A percentile compares a stretch with the other conserved stretches of the same genome.
These are phyloP conservation scores for Umbilicus rupestris DNA, from an alignment of 164 flowering plant species.

Conservation along the genomic window DNA sequence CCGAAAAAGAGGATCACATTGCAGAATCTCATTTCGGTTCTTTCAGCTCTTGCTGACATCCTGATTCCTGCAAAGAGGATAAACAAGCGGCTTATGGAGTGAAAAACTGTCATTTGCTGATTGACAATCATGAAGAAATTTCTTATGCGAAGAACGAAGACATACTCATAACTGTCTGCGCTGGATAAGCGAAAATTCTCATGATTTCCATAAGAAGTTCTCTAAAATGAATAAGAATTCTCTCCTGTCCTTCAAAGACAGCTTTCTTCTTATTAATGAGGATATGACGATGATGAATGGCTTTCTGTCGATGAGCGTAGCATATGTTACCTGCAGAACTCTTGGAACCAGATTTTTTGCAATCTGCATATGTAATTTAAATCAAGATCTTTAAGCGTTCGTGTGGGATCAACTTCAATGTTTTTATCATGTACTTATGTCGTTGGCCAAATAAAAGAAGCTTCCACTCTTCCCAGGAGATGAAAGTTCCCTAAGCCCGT, in stretches of 20 bases:
- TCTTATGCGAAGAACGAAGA: background rate
- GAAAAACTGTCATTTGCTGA: background rate
- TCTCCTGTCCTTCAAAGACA: constrained; percentile 6
- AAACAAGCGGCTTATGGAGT: too few relatives aligned
- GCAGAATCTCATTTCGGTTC: constrained; percentile 10
- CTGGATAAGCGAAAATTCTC: constrained; percentile 6
- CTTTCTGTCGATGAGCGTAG: background rate
- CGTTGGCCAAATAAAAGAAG: constrained; percentile 78
- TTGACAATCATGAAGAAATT: background rate
- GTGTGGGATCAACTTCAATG: constrained; percentile 52
- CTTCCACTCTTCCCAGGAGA: constrained; percentile 98
- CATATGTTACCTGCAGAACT: constrained; percentile 33
- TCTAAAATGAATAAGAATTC: constrained; percentile 7
- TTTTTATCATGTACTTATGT: constrained; percentile 80
- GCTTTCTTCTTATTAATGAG: background rate
- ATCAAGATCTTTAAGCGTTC: constrained; percentile 54
- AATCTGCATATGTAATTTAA: constrained; percentile 39
- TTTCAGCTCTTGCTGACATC: constrained; percentile 8
- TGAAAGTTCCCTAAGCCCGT: constrained; percentile 89
- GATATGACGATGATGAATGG: background rate
- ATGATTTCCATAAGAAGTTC: background rate
- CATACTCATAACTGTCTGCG: constrained; percentile 1
- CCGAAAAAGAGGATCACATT: constrained; percentile 29
- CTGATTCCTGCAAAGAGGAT: constrained; percentile 6
- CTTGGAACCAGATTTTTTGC: constrained; percentile 41